These are phyloP conservation scores for Fusarium staphyleae DNA, from an alignment of 2,329 filamentous ascomycete genomes.

Conservation along the genomic window DNA sequence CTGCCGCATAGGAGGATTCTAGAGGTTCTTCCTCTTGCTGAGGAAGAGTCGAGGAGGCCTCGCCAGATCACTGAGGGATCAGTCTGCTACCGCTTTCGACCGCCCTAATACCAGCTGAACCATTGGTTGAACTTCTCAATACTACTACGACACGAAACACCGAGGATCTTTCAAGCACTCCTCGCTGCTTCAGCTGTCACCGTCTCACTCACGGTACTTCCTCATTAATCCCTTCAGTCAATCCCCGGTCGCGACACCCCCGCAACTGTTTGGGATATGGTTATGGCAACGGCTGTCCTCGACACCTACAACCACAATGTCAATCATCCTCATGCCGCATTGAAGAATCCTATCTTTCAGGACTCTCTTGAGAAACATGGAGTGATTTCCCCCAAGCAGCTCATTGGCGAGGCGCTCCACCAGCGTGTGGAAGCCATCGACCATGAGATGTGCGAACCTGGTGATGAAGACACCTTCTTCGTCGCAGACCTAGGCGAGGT, in stretches of 20 bases:
- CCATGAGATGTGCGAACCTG: conserved; percentile 85
- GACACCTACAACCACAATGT: conserved; percentile 60
- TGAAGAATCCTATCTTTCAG: conserved; percentile 53
- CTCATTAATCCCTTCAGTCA: conserved; percentile 17
- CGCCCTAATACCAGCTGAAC: conserved; percentile 77
- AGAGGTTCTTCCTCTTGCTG: conserved; percentile 98
- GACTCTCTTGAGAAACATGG: conserved; percentile 52
- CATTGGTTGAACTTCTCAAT: conserved; percentile 29
- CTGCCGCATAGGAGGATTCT: conserved; percentile 99
- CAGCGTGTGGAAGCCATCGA: conserved; percentile 84
- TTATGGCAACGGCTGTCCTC: conserved; percentile 68
- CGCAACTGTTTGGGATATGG: conserved; percentile 61
- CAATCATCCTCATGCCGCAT: conserved; percentile 57
- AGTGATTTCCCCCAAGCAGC: conserved; percentile 68
- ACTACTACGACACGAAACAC: conserved; percentile 14
- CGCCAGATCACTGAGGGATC: conserved; percentile 89
- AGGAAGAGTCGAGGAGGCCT: conserved; percentile 99
- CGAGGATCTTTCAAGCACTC: conserved; percentile 1
- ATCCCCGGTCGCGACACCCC: conserved; percentile 12
- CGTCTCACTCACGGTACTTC: conserved; percentile 7
- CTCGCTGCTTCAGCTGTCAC: not conserved
- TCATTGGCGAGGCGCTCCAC: conserved; percentile 88
- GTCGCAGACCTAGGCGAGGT: conserved; percentile 98
- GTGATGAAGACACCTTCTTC: conserved; percentile 98
- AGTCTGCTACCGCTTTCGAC: conserved; percentile 93